phyloP scores from a whole-genome alignment of 257 asterid species.

The Henckelia pumila region DNA sequence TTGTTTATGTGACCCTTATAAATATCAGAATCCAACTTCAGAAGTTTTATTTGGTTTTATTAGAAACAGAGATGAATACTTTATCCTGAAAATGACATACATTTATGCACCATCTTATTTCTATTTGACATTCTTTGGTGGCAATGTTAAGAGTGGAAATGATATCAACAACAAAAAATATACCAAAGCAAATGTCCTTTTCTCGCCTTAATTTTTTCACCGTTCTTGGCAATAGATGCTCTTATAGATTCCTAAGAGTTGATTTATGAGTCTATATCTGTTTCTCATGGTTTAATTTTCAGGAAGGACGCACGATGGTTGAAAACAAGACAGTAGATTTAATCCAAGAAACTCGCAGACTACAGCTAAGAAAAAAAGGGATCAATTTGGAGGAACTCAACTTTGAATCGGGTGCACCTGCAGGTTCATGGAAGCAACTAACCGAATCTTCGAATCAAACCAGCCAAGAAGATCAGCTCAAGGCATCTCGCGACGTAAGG shows the following conservation, averaged over 20 bases:
- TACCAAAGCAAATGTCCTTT: too few species aligned
- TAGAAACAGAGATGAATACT: not conserved
- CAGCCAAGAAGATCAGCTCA: constrained; percentile 75
- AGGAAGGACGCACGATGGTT: constrained; percentile 73
- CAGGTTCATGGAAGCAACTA: constrained; percentile 29
- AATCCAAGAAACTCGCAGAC: constrained; percentile 55
- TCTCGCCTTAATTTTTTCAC: not conserved
- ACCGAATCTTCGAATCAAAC: constrained; percentile 35
- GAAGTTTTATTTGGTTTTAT: not conserved
- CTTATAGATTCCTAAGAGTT: constrained; percentile 2
- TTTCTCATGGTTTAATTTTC: constrained; percentile 12
- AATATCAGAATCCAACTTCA: not conserved
- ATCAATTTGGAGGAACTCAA: constrained; percentile 32
- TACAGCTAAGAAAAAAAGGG: constrained; percentile 59
- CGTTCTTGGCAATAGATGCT: not conserved
- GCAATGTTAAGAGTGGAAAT: too few species aligned
- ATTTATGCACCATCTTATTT: not conserved
- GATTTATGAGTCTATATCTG: not conserved
- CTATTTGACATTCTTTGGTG: not conserved
- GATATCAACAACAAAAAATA: too few species aligned
- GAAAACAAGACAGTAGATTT: constrained; percentile 61
- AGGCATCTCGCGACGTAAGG: constrained; percentile 99
- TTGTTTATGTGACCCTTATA: not conserved
- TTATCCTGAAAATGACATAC: not conserved
- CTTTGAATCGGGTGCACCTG: constrained; percentile 22